Conservation (phyloP, 108 stramenopile species). For the Cyclostephanos tholiformis region DNA sequence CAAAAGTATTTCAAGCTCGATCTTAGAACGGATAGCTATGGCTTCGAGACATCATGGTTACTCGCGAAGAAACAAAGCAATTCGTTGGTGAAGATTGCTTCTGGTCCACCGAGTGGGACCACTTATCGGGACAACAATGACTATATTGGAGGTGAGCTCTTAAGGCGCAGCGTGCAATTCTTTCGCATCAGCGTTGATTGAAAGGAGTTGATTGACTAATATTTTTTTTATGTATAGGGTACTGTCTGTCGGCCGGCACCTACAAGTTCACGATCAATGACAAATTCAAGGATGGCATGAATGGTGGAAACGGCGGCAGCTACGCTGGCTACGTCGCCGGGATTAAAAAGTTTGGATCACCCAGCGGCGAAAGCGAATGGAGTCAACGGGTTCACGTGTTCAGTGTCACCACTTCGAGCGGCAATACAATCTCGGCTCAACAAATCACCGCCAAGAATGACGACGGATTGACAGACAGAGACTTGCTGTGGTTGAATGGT, state of each 20-base stretch:
- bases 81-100: not conserved
- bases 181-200: not conserved
- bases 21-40: constrained; percentile 25
- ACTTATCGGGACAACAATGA: constrained; percentile 17
- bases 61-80: constrained; percentile 4
- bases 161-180: no score
- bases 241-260: constrained; percentile 22
- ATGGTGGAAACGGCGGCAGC: constrained; percentile 15
- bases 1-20: constrained; percentile 21
- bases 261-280: constrained; percentile 26
- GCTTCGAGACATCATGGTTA: constrained; percentile 31
- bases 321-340: constrained; percentile 15
- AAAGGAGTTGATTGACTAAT: not conserved
- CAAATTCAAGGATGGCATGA: no score
- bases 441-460: constrained; percentile 2
- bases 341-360: constrained; percentile 13
- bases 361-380: constrained; percentile 23
- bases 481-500: constrained; percentile 21
- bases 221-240: not conserved
- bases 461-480: not conserved
- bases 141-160: constrained; percentile 14
- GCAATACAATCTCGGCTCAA: not conserved
- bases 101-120: constrained; percentile 23
- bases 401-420: not conserved
- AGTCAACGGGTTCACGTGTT: constrained; percentile 14